Evolutionary conservation across 2,329 filamentous ascomycete species (phyloP).

Genomic region (Alternaria solani): DNA sequence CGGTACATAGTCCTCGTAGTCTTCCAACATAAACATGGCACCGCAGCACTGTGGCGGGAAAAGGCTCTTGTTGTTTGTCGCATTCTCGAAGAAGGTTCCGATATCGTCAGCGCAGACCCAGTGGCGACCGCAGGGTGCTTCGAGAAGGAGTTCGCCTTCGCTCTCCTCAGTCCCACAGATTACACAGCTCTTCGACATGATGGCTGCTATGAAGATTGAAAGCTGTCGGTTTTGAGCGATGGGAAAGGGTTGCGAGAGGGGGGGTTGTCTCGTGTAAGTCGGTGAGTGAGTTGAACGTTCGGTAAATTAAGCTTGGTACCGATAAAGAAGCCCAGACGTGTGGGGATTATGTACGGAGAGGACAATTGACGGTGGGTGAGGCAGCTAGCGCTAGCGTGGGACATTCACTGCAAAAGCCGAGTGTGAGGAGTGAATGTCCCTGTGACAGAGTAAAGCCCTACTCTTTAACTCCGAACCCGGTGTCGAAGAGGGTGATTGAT

Average conservation of each 20-base stretch:
- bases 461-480: not conserved
- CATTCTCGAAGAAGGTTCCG: conserved; percentile 33
- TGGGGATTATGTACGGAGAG: not conserved
- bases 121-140: conserved; percentile 34
- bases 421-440: not conserved
- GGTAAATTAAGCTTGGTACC: not conserved
- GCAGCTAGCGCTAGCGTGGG: not conserved
- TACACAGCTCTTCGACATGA: conserved; percentile 26
- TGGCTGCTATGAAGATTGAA: not conserved
- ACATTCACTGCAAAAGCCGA: not conserved
- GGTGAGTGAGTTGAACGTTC: not conserved
- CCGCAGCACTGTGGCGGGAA: conserved; percentile 44
- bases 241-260: not conserved
- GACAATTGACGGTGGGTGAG: not conserved
- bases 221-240: not conserved
- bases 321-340: not conserved
- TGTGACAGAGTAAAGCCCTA: not conserved
- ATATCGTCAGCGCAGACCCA: conserved; percentile 38
- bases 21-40: conserved; percentile 30
- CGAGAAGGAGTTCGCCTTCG: conserved; percentile 23
- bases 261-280: not conserved
- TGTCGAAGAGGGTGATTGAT: not conserved
- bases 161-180: conserved; percentile 35
- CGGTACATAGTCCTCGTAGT: conserved; percentile 32
- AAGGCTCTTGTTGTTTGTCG: conserved; percentile 35